Base-by-base conservation (phyloP, 768 basidiomycete genomes). In the Suillus fuscotomentosus region DNA sequence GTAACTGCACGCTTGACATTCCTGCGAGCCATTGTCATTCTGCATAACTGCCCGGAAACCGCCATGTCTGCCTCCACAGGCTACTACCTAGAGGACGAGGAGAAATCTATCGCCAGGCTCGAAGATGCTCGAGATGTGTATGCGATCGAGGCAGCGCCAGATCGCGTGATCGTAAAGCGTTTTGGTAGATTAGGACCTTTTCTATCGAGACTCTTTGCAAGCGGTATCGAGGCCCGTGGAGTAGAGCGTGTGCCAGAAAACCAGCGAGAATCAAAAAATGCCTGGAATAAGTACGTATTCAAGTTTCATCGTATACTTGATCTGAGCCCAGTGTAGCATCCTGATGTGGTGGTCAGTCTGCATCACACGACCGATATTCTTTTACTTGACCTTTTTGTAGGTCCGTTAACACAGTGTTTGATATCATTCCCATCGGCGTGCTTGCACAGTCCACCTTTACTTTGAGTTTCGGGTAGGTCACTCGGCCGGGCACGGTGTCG, bases 241-340 rank as follows among this genome's bases (percentile, higher is more conserved):
- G 81, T 86, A 7, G 85, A 85, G 66, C 81, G 84, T 14, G 81
- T 86, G 0, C 82, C 81, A 17, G 85, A 86, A 69, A 71, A 80
- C 63, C 79, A 84, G 71, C 68, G 82, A 65, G 79, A 80, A 60
- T 72, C 66, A 1, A 82, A 81, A 63, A 79, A 82, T 63, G 68
- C 76, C 15, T 81, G 81, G 79, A 82, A 82, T 69, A 80, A 81
- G 79, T 79, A 57, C 53, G 77, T 75, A 20, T 65, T 27, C 8
- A 43, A 42, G 15, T 45, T 43, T 22, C 48, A 50, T 22, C 47
- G 34, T 9, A 15, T 65, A 45, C 60, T 63, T 66, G 48, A 59
- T 39, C 54, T 53, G 9, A 53, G 48, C 17, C 43, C 17, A 13
- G 22, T 20, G 3, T 41, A 80, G 83, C 70, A 67, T 83, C 43